phyloP scores from a whole-genome alignment of 176 grass and related monocot species.

The Cenchrus purpureus region DNA sequence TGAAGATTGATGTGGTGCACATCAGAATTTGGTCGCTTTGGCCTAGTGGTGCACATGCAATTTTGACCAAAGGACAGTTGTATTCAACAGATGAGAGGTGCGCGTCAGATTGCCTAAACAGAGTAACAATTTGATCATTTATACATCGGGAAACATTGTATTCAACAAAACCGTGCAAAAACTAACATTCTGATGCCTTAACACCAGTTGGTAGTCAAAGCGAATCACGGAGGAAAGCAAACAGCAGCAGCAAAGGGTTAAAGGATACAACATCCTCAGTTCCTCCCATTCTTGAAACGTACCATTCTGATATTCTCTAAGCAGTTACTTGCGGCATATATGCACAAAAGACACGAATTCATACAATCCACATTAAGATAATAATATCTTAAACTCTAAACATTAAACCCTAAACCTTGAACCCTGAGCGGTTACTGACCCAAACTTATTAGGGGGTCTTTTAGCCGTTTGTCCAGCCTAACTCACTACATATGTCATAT shows the following conservation, averaged over 20 bases:
- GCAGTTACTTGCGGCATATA: neutral
- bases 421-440: neutral
- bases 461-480: neutral
- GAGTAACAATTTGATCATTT: neutral
- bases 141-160: neutral
- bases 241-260: neutral
- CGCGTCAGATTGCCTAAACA: neutral
- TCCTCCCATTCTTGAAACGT: neutral
- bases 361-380: neutral
- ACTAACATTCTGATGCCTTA: neutral
- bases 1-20: no score
- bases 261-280: neutral
- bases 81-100: neutral
- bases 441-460: neutral
- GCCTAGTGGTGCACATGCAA: neutral
- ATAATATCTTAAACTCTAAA: neutral
- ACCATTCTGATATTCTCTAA: neutral
- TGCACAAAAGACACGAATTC: neutral
- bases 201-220: neutral
- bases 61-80: neutral
- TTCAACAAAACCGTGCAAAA: neutral
- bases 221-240: neutral
- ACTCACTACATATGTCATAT: neutral
- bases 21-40: neutral
- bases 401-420: no score